These are phyloP conservation scores for Blastobotrys persicus DNA, from an alignment of 1,139 yeast species.

Conservation along the genomic window DNA sequence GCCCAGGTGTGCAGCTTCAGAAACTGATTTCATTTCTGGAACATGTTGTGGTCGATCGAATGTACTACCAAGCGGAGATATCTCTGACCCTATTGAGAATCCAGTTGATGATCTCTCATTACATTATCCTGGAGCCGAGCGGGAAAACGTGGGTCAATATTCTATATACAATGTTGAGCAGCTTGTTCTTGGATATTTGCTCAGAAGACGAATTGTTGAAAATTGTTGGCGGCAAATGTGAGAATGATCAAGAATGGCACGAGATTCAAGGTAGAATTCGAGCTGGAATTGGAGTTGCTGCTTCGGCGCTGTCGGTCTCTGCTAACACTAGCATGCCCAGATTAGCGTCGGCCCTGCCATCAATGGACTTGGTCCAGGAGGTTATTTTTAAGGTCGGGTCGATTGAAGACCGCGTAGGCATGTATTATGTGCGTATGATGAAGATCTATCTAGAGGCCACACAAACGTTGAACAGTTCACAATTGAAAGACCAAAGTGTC, in stretches of 20 bases:
- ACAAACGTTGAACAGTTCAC: neutral
- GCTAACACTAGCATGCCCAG: neutral
- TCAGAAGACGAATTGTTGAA: constrained; percentile 2
- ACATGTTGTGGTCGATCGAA: neutral
- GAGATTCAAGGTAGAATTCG: neutral
- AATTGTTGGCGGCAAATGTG: neutral
- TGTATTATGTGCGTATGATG: constrained; percentile 4
- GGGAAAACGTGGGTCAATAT: neutral
- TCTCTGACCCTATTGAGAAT: neutral
- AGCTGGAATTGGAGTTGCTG: neutral
- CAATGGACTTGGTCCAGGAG: neutral
- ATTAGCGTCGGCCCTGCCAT: neutral
- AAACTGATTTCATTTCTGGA: neutral
- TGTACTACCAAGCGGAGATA: constrained; percentile 4
- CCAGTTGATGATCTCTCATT: neutral
- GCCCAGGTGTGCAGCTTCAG: constrained; percentile 1
- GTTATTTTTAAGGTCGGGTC: constrained; percentile 1
- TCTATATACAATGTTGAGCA: neutral
- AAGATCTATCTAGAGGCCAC: neutral
- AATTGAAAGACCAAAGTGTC: neutral
- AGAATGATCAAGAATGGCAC: neutral
- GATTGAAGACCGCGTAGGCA: neutral
- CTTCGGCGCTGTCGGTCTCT: neutral
- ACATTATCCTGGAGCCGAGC: neutral
- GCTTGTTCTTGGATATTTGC: neutral